A percentile compares a stretch with the other conserved stretches of the same genome.
Evolutionary conservation across 305 asterid genomes (phyloP).

Genomic region (Solanum aculeatissimum): DNA sequence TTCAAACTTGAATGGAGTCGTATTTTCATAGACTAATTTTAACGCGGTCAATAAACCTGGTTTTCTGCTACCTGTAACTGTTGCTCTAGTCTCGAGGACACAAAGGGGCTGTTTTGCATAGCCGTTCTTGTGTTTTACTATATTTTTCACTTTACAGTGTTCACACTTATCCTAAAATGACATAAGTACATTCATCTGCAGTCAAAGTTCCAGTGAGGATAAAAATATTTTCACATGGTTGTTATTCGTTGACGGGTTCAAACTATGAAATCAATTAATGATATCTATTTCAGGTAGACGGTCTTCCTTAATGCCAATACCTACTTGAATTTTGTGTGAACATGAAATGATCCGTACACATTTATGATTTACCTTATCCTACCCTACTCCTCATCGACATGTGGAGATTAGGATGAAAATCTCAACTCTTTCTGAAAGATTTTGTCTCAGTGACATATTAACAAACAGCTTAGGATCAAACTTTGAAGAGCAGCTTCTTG

Average conservation of each 20-base stretch:
- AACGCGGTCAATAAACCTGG: background rate
- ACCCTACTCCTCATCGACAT: no score
- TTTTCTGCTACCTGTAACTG: background rate
- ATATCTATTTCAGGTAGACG: background rate
- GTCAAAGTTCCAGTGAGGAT: background rate
- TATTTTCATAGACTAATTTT: background rate
- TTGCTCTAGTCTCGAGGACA: background rate
- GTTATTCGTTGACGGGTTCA: no score
- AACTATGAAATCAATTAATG: background rate
- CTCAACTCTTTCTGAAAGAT: slow-evolving; percentile 23
- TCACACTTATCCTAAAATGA: background rate
- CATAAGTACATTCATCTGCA: background rate
- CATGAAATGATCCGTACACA: no score
- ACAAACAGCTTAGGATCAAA: slow-evolving; percentile 73
- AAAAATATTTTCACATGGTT: background rate
- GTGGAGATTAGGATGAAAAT: slow-evolving; percentile 12
- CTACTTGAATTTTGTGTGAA: background rate
- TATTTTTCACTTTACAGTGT: background rate
- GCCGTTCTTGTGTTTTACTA: background rate
- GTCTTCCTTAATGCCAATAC: background rate
- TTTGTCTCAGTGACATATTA: slow-evolving; percentile 46
- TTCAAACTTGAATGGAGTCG: background rate
- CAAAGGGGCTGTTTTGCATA: background rate
- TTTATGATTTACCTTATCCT: no score
- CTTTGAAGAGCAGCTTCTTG: slow-evolving; percentile 41